phyloP scores from a whole-genome alignment of 805 yeast species.

The Schwanniomyces pseudopolymorphus region DNA sequence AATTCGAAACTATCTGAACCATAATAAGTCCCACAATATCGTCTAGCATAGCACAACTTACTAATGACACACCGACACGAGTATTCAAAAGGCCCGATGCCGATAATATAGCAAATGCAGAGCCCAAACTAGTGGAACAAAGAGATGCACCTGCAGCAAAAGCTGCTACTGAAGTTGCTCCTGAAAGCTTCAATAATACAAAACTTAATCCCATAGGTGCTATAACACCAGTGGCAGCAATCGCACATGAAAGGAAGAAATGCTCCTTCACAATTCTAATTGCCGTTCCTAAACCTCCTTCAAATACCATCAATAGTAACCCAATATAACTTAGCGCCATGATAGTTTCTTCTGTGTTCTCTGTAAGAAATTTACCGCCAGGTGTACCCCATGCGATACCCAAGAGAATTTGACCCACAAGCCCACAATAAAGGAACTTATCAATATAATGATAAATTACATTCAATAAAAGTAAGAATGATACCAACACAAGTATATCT shows the following conservation, averaged over 20 bases:
- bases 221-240: constrained; percentile 1
- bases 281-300: constrained; percentile 3
- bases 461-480: constrained; percentile 1
- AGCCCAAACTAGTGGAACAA: constrained; percentile 7
- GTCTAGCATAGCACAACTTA: constrained; percentile 5
- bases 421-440: constrained; percentile 1
- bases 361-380: background rate
- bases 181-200: constrained; percentile 2
- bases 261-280: constrained; percentile 2
- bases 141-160: constrained; percentile 8
- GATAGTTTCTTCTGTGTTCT: constrained; percentile 1
- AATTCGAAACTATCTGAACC: constrained; percentile 4
- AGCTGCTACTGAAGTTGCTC: constrained; percentile 1
- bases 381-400: constrained; percentile 4
- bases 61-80: constrained; percentile 3
- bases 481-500: background rate
- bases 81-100: constrained; percentile 3
- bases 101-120: constrained; percentile 5
- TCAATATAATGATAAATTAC: background rate
- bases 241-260: background rate
- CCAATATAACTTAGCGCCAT: constrained; percentile 4
- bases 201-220: constrained; percentile 5
- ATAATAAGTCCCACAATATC: constrained; percentile 6
- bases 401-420: constrained; percentile 4
- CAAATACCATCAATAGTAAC: constrained; percentile 4